Percentiles rank a stretch among this genome's conserved stretches.
These are phyloP conservation scores for Corrigiola litoralis DNA, from an alignment of 179 eudicot species.

Conservation along the genomic window DNA sequence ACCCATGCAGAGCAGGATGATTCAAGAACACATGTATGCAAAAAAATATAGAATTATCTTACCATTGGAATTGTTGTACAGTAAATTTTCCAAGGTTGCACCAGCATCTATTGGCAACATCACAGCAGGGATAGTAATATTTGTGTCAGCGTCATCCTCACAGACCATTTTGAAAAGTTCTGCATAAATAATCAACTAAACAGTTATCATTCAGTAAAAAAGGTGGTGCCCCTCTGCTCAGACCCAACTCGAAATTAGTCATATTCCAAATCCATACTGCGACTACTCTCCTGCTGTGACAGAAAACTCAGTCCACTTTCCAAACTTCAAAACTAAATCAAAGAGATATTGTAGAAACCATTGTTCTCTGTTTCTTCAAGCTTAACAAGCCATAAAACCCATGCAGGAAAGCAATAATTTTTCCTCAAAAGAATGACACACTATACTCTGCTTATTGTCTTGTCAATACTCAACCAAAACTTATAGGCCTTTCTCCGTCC, in stretches of 20 bases:
- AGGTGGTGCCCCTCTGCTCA: background rate
- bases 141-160: slow-evolving; percentile 64
- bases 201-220: slow-evolving; percentile 1
- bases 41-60: slow-evolving; percentile 16
- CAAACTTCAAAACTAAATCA: background rate
- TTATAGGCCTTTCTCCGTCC: too few species aligned
- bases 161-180: slow-evolving; percentile 98
- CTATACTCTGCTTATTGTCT: too few species aligned
- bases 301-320: background rate
- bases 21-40: slow-evolving; percentile 5
- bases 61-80: slow-evolving; percentile 62
- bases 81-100: slow-evolving; percentile 38
- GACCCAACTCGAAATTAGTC: background rate
- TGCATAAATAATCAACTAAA: slow-evolving; percentile 28
- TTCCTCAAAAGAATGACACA: too few species aligned
- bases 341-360: background rate
- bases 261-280: background rate
- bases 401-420: background rate
- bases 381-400: background rate
- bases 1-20: slow-evolving; percentile 18
- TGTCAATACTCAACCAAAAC: too few species aligned
- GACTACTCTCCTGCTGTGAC: too few species aligned
- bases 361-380: background rate
- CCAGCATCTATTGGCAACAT: slow-evolving; percentile 94
- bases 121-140: slow-evolving; percentile 76